Base-by-base conservation (phyloP, 108 stramenopile genomes). In the Fragilaria radians region DNA sequence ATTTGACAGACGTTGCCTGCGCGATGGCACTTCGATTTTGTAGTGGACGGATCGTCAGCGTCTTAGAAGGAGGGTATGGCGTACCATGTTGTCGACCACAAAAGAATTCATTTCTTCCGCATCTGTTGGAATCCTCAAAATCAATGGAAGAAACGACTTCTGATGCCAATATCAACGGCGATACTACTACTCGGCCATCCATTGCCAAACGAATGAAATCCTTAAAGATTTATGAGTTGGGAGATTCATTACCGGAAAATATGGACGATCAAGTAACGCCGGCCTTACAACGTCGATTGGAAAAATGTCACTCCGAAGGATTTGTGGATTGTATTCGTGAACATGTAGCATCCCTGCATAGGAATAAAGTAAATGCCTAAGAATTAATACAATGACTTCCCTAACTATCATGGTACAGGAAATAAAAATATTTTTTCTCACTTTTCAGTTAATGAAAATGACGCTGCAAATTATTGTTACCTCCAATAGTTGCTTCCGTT, bases 1-100 rank as follows among this genome's bases (percentile, higher is more conserved):
- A 63, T 29, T 65, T 94, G 0, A 93, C 96, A 36, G 78, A 90
- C 47, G 89, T 94, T 28, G 67, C 83, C 5, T 87, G 93, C 60
- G 74, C 88, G 54, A 74, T 96, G 46, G 94, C 96, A 3, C 68
- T 61, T 50, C 80, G 82, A 27, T 77, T 74, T 47, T 98, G 98
- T 79, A 88, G 88, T 67, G 98, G 98, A 4, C 80, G 95, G 49
- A 68, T 98, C 9, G 63, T 98, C 11, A 90, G 89, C 55, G 81
- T 97, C 9, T 71, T 98, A 24, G 98, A 98, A 71, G 98, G 98
- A 5, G 98, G 98, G n/a, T 98, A 98, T 67, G 97, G 95, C 18
- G 85, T 93, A 45, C 91, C 91, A 18, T 92, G 91, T 50, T 92
- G 91, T 71, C 67, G 74, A 26, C 79, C 72, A 19, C 58, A 54